Evolutionary conservation across 345 rosid species (phyloP).

Genomic region (Pugionium cornutum): DNA sequence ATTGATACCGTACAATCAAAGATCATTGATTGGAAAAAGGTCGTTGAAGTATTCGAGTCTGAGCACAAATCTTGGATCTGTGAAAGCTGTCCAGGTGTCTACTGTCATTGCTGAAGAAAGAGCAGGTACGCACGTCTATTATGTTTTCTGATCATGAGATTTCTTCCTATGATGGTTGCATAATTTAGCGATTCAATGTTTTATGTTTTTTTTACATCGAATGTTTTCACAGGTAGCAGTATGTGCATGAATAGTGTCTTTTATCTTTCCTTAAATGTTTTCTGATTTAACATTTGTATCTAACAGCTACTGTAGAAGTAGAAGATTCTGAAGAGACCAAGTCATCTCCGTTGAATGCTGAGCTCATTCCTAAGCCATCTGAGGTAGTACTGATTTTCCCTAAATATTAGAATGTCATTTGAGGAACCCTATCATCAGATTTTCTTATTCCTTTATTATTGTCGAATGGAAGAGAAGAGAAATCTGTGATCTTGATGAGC

Average conservation of each 20-base stretch:
- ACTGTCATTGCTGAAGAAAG: constrained; percentile 29
- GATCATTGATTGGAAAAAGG: constrained; percentile 20
- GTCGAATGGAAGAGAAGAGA: neutral
- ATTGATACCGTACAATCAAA: constrained; percentile 23
- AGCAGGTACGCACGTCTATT: constrained; percentile 14
- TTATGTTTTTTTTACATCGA: neutral
- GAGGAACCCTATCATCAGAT: neutral
- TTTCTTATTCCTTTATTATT: neutral
- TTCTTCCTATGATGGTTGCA: neutral
- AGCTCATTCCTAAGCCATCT: constrained; percentile 54
- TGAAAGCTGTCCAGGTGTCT: constrained; percentile 34
- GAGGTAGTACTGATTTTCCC: constrained; percentile 49
- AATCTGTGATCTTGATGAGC: constrained; percentile 1
- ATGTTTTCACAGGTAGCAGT: neutral
- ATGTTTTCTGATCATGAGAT: neutral
- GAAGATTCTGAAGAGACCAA: constrained; percentile 41
- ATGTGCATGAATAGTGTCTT: constrained; percentile 1
- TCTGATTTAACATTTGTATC: constrained; percentile 9
- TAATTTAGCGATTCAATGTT: neutral
- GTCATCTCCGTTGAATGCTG: constrained; percentile 47
- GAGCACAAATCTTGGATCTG: constrained; percentile 20
- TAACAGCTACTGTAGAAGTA: constrained; percentile 37
- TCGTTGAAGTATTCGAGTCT: constrained; percentile 29
- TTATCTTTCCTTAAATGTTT: neutral
- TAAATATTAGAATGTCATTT: constrained; percentile 6